Conservation (phyloP, 208 protist species). For the Borovskyia barvae region DNA sequence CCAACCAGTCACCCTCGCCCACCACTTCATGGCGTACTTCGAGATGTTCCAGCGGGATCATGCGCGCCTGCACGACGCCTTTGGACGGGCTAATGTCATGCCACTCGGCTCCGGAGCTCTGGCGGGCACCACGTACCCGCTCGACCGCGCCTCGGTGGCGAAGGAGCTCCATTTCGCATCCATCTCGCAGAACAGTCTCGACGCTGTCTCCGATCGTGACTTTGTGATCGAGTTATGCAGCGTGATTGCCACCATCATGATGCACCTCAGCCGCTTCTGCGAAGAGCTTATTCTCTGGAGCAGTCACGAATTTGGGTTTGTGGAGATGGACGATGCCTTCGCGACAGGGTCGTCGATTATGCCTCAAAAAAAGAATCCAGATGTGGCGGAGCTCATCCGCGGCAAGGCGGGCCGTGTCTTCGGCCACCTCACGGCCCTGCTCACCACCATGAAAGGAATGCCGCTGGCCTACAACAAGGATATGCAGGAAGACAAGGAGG, state of each 20-base stretch:
- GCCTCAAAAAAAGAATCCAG: conserved; percentile 35
- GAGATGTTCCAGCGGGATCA: conserved; percentile 32
- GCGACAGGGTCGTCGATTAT: conserved; percentile 34
- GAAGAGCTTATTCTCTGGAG: conserved; percentile 35
- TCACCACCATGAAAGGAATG: conserved; percentile 32
- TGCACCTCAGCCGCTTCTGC: conserved; percentile 37
- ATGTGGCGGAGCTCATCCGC: conserved; percentile 31
- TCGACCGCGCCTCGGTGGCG: conserved; percentile 20
- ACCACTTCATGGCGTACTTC: conserved; percentile 34
- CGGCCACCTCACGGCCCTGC: conserved; percentile 24
- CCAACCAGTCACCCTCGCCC: conserved; percentile 32
- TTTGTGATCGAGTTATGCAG: conserved; percentile 31
- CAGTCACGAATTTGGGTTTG: conserved; percentile 29
- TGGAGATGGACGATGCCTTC: conserved; percentile 35
- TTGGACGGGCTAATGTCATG: conserved; percentile 23
- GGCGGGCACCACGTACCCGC: conserved; percentile 23
- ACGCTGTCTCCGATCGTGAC: conserved; percentile 28
- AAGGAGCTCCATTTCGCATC: conserved; percentile 22
- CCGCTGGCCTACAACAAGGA: conserved; percentile 39
- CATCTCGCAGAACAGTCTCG: conserved; percentile 28
- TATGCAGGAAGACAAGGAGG: conserved; percentile 38
- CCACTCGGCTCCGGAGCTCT: conserved; percentile 28
- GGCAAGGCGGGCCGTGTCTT: conserved; percentile 31
- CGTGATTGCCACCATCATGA: conserved; percentile 23
- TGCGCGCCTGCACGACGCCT: conserved; percentile 20